Conservation (phyloP, 1,139 yeast species). For the Blastobotrys proliferans region DNA sequence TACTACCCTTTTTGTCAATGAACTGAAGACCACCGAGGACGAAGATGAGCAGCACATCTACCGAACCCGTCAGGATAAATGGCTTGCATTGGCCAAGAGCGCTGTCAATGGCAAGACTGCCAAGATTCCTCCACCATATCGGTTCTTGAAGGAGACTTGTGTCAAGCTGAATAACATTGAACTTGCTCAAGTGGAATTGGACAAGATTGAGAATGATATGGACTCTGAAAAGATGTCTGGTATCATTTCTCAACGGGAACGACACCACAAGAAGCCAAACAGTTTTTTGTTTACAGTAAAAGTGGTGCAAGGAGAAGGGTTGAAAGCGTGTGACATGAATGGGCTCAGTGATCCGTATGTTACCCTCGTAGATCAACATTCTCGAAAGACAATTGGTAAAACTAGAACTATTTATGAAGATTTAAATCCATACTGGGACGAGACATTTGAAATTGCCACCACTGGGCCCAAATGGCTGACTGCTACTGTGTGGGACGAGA, state of each 20-base stretch:
- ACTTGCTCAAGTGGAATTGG: conserved; percentile 54
- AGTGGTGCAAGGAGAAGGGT: conserved; percentile 65
- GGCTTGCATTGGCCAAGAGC: conserved; percentile 41
- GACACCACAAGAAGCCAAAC: conserved; percentile 32
- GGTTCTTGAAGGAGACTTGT: conserved; percentile 63
- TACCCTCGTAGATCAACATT: conserved; percentile 57
- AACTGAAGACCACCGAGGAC: conserved; percentile 37
- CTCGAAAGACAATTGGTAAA: conserved; percentile 58
- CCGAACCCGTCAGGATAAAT: conserved; percentile 34
- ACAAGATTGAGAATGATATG: conserved; percentile 55
- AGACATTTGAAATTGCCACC: conserved; percentile 63
- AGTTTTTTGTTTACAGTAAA: conserved; percentile 64
- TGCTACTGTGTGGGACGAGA: conserved; percentile 73
- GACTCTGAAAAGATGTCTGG: conserved; percentile 60
- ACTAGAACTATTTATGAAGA: conserved; percentile 64
- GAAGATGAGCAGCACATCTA: conserved; percentile 30
- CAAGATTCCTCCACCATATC: conserved; percentile 50
- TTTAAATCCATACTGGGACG: conserved; percentile 82
- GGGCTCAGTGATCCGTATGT: conserved; percentile 65
- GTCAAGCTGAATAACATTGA: conserved; percentile 71
- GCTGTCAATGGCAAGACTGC: conserved; percentile 38
- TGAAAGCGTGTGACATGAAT: conserved; percentile 51
- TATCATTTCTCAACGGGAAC: conserved; percentile 37
- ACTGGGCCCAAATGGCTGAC: conserved; percentile 40
- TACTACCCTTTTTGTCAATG: conserved; percentile 47